Evolutionary conservation across 805 yeast species (phyloP).

Genomic region (Dipodascus geniculatus): DNA sequence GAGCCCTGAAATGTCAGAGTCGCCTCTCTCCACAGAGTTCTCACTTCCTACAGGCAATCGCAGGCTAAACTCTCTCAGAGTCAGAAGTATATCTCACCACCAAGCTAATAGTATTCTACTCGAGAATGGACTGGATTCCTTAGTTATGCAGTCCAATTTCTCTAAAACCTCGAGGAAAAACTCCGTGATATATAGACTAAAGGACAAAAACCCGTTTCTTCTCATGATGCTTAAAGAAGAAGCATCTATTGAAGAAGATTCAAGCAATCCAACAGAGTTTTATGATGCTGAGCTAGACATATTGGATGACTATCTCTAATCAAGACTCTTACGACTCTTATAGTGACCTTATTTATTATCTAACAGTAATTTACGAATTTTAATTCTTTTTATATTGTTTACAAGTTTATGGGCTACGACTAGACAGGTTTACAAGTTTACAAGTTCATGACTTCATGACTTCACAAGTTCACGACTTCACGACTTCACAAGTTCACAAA

Average conservation of each 20-base stretch:
- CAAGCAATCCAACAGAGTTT: background rate
- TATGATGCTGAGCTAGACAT: background rate
- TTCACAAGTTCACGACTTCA: no score
- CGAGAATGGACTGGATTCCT: background rate
- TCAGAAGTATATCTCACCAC: background rate
- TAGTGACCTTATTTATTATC: constrained; percentile 1
- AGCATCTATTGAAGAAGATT: background rate
- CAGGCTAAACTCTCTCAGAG: background rate
- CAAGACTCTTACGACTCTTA: background rate
- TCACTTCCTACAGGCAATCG: background rate
- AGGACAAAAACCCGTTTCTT: background rate
- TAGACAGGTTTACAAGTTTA: no score
- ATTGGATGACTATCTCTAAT: background rate
- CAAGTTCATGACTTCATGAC: no score
- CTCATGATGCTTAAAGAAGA: background rate
- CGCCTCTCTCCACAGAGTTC: background rate
- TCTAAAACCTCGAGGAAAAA: background rate
- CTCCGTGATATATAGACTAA: background rate
- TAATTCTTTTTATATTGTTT: no score
- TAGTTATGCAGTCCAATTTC: background rate
- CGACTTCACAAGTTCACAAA: no score
- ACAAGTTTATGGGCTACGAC: no score
- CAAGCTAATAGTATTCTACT: background rate
- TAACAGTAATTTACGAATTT: constrained; percentile 1
- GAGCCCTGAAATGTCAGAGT: background rate